phyloP scores from a whole-genome alignment of 192 early-diverging fungal species.

The Podila minutissima region DNA sequence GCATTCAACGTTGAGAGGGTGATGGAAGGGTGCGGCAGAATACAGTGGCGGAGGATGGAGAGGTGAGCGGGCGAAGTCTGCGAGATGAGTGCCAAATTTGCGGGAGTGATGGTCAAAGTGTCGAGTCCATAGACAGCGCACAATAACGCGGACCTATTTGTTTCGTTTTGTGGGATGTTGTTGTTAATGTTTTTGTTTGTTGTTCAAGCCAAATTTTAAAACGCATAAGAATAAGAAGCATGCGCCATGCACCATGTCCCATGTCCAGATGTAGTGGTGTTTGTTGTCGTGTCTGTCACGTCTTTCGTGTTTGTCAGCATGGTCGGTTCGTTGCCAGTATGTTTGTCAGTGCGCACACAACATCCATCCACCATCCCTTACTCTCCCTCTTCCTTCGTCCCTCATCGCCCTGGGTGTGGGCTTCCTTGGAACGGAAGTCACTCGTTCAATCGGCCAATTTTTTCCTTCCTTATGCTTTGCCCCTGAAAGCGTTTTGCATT shows the following conservation, averaged over 20 bases:
- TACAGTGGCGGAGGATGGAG: conserved; percentile 58
- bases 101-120: conserved; percentile 60
- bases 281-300: background rate
- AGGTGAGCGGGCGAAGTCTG: conserved; percentile 63
- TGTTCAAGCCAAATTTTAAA: no score
- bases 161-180: background rate
- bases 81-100: conserved; percentile 64
- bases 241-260: no score
- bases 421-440: background rate
- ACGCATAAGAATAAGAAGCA: no score
- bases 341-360: background rate
- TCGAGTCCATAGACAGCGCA: conserved; percentile 73
- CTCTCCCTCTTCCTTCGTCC: background rate
- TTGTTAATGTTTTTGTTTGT: no score
- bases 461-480: background rate
- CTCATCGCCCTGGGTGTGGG: background rate
- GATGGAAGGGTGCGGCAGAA: conserved; percentile 61
- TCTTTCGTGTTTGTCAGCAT: background rate
- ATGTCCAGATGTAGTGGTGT: no score
- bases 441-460: background rate
- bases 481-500: background rate
- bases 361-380: background rate
- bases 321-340: conserved; percentile 3
- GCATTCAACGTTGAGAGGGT: conserved; percentile 60
- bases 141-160: conserved; percentile 64